Evolutionary conservation across 164 flowering plant species (phyloP).

Genomic region (Tinospora cordifolia): DNA sequence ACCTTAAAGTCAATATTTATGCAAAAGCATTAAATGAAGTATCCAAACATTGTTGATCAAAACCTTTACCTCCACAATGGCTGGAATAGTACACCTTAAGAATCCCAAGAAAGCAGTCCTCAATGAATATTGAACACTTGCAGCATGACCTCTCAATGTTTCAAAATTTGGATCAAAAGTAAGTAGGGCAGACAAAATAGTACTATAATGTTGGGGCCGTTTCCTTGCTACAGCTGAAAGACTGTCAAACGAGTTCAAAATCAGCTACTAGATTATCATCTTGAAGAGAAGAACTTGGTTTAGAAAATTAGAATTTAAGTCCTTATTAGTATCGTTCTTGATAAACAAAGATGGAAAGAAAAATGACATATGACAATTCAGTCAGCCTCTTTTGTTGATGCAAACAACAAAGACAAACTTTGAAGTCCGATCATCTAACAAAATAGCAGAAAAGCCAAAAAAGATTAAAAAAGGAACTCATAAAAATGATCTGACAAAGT

Average conservation of each 20-base stretch:
- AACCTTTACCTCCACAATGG: slow-evolving; percentile 58
- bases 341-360: too few relatives aligned
- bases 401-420: background rate
- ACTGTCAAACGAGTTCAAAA: slow-evolving; percentile 37
- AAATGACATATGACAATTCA: background rate
- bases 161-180: slow-evolving; percentile 60
- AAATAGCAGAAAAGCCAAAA: too few relatives aligned
- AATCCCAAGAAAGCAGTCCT: slow-evolving; percentile 92
- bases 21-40: background rate
- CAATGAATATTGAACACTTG: slow-evolving; percentile 74
- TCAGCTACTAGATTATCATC: slow-evolving; percentile 4
- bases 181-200: slow-evolving; percentile 54
- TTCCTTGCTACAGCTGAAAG: slow-evolving; percentile 84
- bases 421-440: background rate
- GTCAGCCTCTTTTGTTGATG: background rate
- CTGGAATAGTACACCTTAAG: slow-evolving; percentile 64
- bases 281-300: slow-evolving; percentile 3
- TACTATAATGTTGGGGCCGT: slow-evolving; percentile 56
- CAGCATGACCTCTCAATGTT: slow-evolving; percentile 47
- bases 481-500: too few relatives aligned
- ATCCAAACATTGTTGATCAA: background rate
- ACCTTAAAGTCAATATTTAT: too few relatives aligned
- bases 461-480: too few relatives aligned
- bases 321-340: too few relatives aligned
- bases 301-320: background rate